Percentiles rank a stretch among this genome's conserved stretches.
These are phyloP conservation scores for Delonix regia DNA, from an alignment of 306 rosid genomes.

Conservation along the genomic window DNA sequence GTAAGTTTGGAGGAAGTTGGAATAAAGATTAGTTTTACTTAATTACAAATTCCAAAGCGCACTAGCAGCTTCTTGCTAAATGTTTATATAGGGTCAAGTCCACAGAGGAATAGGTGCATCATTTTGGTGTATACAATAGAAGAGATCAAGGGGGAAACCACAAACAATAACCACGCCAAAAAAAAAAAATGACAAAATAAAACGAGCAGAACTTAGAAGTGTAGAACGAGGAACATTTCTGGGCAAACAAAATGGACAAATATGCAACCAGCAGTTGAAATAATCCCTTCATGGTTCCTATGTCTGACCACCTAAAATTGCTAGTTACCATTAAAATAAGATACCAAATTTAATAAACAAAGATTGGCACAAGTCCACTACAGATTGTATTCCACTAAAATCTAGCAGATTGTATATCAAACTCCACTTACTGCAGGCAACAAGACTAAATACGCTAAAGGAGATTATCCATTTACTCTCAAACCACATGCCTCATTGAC, in stretches of 20 bases:
- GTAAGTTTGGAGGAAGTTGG: background rate
- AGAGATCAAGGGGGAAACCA: slow-evolving; percentile 21
- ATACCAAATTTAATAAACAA: background rate
- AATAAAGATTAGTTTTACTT: background rate
- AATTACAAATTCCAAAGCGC: slow-evolving; percentile 90
- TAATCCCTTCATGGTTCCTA: background rate
- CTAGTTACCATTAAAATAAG: background rate
- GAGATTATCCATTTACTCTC: background rate
- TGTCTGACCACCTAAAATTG: background rate
- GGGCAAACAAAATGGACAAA: background rate
- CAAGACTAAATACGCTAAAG: background rate
- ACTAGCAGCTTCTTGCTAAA: slow-evolving; percentile 96
- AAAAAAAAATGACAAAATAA: background rate
- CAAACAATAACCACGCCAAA: background rate
- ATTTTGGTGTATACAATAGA: slow-evolving; percentile 20
- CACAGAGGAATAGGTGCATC: slow-evolving; percentile 1
- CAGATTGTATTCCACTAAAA: background rate
- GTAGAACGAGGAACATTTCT: background rate
- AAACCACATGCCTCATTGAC: background rate
- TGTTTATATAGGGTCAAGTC: background rate
- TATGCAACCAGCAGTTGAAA: background rate
- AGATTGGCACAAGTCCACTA: background rate
- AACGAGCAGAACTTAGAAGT: background rate
- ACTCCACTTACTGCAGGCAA: background rate
- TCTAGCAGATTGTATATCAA: background rate